These are phyloP conservation scores for Neurospora sp. DNA, from an alignment of 495 filamentous ascomycete species.

Conservation along the genomic window DNA sequence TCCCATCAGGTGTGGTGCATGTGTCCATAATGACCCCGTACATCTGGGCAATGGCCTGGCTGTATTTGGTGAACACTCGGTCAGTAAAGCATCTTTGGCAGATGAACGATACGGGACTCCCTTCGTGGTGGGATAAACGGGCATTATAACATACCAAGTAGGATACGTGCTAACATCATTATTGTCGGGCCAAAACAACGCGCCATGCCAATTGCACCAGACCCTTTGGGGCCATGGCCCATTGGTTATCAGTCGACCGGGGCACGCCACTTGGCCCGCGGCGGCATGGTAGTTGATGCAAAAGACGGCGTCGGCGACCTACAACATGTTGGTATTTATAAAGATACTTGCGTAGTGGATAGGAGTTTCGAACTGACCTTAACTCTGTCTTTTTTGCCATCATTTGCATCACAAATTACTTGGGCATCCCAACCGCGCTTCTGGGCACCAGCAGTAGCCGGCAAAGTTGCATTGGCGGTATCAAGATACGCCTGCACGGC, in stretches of 20 bases:
- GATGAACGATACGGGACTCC: background rate
- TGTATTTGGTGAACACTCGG: background rate
- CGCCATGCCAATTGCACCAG: background rate
- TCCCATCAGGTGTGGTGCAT: background rate
- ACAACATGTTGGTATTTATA: background rate
- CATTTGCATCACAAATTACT: background rate
- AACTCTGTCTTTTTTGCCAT: fast-evolving
- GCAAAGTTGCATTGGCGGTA: background rate
- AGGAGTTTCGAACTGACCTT: background rate
- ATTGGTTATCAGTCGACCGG: background rate
- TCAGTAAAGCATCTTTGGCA: background rate
- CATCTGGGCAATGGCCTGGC: background rate
- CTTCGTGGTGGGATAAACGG: no score
- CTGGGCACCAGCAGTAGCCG: background rate
- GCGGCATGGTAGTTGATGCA: background rate
- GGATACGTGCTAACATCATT: background rate
- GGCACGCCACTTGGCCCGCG: background rate
- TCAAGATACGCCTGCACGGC: background rate
- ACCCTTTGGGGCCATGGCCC: background rate
- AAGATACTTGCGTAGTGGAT: background rate
- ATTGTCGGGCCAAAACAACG: background rate
- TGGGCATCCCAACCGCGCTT: background rate
- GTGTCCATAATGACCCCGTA: background rate
- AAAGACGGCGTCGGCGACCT: background rate
- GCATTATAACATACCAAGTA: background rate